These are phyloP conservation scores for Larix sibirica DNA, from an alignment of 83 land plant genomes.

Conservation along the genomic window DNA sequence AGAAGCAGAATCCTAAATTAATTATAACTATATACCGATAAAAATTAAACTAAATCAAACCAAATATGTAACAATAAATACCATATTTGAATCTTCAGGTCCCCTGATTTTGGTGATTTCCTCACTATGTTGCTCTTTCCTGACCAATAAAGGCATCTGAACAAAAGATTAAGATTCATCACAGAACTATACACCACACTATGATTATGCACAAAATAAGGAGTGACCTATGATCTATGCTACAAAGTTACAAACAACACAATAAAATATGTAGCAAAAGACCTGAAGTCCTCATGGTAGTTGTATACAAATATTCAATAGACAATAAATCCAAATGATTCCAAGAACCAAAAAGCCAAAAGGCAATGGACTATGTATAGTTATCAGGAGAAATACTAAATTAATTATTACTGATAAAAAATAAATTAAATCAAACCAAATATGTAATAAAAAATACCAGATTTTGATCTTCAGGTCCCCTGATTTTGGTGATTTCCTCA, in stretches of 20 bases:
- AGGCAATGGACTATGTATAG: too few species aligned
- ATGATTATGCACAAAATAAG: background rate
- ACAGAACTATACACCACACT: background rate
- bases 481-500: slow-evolving; percentile 13
- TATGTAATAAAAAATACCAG: background rate
- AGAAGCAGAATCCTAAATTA: background rate
- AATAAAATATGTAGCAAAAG: too few species aligned
- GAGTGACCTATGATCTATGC: background rate
- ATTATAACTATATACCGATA: background rate
- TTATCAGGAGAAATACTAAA: too few species aligned
- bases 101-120: slow-evolving; percentile 18
- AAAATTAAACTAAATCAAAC: background rate
- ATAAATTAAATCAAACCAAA: background rate
- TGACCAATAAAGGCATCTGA: slow-evolving; percentile 21
- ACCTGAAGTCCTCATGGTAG: too few species aligned
- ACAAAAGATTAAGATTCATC: background rate
- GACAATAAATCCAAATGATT: too few species aligned
- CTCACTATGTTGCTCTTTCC: background rate
- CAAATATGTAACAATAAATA: background rate
- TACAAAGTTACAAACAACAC: background rate
- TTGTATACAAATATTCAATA: too few species aligned
- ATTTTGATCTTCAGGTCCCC: background rate
- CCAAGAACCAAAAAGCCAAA: too few species aligned
- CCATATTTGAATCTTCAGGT: background rate
- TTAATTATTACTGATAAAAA: background rate